Conservation (phyloP, 345 rosid species). For the Eutrema heterophyllum region DNA sequence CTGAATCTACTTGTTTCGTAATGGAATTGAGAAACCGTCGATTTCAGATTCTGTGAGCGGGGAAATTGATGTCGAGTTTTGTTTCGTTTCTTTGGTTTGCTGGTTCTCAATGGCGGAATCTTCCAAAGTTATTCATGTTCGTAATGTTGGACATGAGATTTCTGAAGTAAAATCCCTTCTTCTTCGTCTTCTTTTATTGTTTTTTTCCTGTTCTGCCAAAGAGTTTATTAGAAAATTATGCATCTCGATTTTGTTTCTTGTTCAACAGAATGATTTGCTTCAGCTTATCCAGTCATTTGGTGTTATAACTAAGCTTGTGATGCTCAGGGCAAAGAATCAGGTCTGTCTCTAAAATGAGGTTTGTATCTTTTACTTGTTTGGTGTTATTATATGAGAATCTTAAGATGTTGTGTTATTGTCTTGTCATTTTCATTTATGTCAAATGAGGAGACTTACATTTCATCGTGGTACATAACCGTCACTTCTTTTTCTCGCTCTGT, state of each 20-base stretch:
- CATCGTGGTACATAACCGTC: slow-evolving; percentile 1
- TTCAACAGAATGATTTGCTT: slow-evolving; percentile 82
- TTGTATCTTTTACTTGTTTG: slow-evolving; percentile 31
- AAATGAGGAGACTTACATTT: neutral
- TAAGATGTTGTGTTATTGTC: neutral
- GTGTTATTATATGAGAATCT: neutral
- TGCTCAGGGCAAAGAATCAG: slow-evolving; percentile 99
- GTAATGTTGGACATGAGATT: slow-evolving; percentile 95
- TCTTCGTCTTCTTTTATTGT: neutral
- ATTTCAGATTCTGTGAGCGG: neutral
- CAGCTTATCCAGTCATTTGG: slow-evolving; percentile 99
- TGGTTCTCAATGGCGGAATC: slow-evolving; percentile 69
- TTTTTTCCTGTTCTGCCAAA: too few relatives aligned
- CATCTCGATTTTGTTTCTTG: neutral
- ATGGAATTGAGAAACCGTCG: neutral
- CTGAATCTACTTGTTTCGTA: neutral
- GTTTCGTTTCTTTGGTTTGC: slow-evolving; percentile 13
- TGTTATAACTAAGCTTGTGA: slow-evolving; percentile 91
- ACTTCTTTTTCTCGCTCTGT: slow-evolving; percentile 29
- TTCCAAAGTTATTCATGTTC: slow-evolving; percentile 95
- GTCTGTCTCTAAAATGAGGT: slow-evolving; percentile 90
- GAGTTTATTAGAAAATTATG: neutral
- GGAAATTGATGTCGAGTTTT: neutral
- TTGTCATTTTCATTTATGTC: neutral
- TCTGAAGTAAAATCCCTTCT: slow-evolving; percentile 58